Evolutionary conservation across 495 filamentous ascomycete species (phyloP), one percentile per base, ranked within the genome.

Genomic region (Aspergillus conjunctus): DNA sequence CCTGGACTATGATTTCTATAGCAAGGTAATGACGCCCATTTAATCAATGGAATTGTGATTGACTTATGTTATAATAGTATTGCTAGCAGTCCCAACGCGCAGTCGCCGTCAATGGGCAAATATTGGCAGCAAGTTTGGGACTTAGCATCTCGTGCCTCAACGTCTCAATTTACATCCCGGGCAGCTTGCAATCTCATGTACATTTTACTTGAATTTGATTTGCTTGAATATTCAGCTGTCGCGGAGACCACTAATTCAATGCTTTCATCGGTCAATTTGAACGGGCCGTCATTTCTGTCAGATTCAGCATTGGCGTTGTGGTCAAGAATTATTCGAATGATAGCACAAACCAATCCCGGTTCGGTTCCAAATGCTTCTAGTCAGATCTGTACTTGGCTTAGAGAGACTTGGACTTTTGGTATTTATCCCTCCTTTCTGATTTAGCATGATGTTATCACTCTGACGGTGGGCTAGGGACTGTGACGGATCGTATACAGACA

Each of bases 241-340:
- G 79, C 83, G 15, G 82, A 89, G 51, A 80, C 85, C 39, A 78
- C 88, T 45, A 86, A 87, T 58, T 82, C 83, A 37, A 89, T 94
- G 66, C 77, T 94, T 37, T 79, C 83, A 8, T 87, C 88, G 15
- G 84, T 88, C 52, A 91, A 92, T 60, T 78, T 94, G 46, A 92
- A 87, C 68, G 92, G 92, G 0, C 95, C 93, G 3, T 87, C 87
- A 20, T 68, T 86, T 20, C 78, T 96, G n/a, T 85, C 87, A 7
- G 94, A 97, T 67, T 84, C 90, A 31, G 86, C 89, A 30, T 72
- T 93, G n/a, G 79, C 79, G 3, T 69, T 97, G 32, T 93, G 92
- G 89, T 76, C 81, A 8, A 82, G 75, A 84, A 50, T 84, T 81
- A 64, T 77, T 81, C 56, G 83, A 78, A 58, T 83, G 88, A 72